Conservation (phyloP, 306 rosid species). For the Quercus wislizeni region DNA sequence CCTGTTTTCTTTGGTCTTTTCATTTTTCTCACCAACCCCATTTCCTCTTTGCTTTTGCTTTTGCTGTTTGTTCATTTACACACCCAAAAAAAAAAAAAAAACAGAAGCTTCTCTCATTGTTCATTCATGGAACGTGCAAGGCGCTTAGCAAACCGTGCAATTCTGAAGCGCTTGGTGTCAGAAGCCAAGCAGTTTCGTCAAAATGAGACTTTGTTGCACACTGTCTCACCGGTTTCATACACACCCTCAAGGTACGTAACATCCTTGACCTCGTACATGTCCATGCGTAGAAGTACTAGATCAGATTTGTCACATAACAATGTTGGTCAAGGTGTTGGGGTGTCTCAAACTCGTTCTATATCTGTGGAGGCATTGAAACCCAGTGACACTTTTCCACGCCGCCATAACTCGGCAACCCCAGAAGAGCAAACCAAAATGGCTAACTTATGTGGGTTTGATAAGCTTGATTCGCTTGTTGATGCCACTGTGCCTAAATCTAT, state of each 20-base stretch:
- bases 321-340: conserved; percentile 25
- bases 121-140: conserved; percentile 93
- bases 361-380: conserved; percentile 78
- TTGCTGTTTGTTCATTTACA: neutral
- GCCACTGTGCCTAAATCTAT: conserved; percentile 96
- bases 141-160: conserved; percentile 80
- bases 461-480: conserved; percentile 69
- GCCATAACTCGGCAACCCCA: conserved; percentile 95
- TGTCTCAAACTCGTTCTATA: conserved; percentile 66
- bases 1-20: neutral
- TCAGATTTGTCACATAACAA: conserved; percentile 36
- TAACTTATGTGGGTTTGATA: conserved; percentile 47
- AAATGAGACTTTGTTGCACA: conserved; percentile 45
- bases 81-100: neutral
- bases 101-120: neutral
- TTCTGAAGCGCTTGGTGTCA: conserved; percentile 77
- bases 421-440: conserved; percentile 88
- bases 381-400: conserved; percentile 88
- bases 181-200: conserved; percentile 66
- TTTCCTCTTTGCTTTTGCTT: neutral
- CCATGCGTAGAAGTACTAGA: conserved; percentile 34
- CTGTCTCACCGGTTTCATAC: conserved; percentile 50
- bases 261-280: conserved; percentile 56
- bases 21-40: conserved; percentile 19
- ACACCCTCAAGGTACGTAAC: conserved; percentile 71